Evolutionary conservation across 768 basidiomycete species (phyloP).

Genomic region (Auriscalpium vulgare): DNA sequence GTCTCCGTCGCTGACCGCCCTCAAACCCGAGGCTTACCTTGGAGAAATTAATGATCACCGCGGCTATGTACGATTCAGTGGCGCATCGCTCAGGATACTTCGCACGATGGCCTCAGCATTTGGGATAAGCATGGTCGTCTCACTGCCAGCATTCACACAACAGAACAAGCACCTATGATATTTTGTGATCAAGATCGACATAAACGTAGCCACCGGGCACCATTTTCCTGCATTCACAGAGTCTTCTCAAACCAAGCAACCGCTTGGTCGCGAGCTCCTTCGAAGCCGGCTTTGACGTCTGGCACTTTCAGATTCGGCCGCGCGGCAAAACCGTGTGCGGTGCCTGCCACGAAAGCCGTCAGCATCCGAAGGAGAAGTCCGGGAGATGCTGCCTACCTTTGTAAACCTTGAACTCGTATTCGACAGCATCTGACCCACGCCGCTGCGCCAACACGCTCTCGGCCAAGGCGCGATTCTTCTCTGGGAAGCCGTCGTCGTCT

Average conservation of each 20-base stretch:
- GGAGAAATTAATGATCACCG: too few species aligned
- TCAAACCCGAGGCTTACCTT: too few species aligned
- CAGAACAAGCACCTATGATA: too few species aligned
- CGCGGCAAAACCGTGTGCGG: constrained; percentile 39
- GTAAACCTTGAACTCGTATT: constrained; percentile 31
- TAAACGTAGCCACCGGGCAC: too few species aligned
- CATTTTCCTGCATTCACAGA: constrained; percentile 9
- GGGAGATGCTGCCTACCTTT: constrained; percentile 18
- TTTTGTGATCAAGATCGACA: too few species aligned
- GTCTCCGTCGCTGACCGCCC: too few species aligned
- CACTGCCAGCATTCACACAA: too few species aligned
- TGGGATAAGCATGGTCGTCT: too few species aligned
- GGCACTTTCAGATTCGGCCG: constrained; percentile 36
- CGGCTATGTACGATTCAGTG: too few species aligned
- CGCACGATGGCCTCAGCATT: too few species aligned
- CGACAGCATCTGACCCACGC: constrained; percentile 20
- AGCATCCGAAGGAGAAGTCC: background rate
- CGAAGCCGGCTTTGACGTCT: constrained; percentile 36
- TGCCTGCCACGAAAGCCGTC: constrained; percentile 25
- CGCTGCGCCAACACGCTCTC: constrained; percentile 26
- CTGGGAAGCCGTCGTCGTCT: constrained; percentile 29
- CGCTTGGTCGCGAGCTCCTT: constrained; percentile 34
- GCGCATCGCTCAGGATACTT: too few species aligned
- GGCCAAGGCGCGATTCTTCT: constrained; percentile 18
- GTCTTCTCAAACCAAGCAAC: constrained; percentile 37